phyloP scores from a whole-genome alignment of 2,329 filamentous ascomycete genomes.

The Colletotrichum eremochloae region DNA sequence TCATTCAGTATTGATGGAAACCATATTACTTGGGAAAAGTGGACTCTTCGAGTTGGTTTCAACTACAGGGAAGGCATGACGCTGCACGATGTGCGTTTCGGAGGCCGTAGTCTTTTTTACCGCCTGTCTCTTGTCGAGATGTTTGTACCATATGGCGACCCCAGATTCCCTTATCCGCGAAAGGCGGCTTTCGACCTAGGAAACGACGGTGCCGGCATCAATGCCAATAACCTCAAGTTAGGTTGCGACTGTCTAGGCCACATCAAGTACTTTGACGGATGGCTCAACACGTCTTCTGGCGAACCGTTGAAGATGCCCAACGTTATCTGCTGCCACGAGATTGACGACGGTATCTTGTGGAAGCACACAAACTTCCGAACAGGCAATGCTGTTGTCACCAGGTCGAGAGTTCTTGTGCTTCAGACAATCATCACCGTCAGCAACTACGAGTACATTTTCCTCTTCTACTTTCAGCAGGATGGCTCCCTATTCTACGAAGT shows the following conservation, averaged over 20 bases:
- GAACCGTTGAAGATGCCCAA: conserved; percentile 51
- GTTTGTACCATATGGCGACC: conserved; percentile 78
- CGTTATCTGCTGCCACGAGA: conserved; percentile 58
- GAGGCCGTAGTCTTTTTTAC: conserved; percentile 76
- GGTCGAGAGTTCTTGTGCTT: conserved; percentile 71
- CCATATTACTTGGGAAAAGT: conserved; percentile 71
- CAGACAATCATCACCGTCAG: conserved; percentile 75
- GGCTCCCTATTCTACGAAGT: conserved; percentile 57
- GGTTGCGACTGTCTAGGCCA: conserved; percentile 78
- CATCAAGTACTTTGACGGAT: conserved; percentile 61
- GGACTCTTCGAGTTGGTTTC: conserved; percentile 77
- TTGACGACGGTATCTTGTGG: conserved; percentile 69
- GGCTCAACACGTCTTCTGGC: conserved; percentile 50
- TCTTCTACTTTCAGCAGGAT: conserved; percentile 65
- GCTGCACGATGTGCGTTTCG: conserved; percentile 77
- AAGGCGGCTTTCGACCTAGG: conserved; percentile 81
- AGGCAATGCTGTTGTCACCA: conserved; percentile 67
- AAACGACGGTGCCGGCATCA: conserved; percentile 73
- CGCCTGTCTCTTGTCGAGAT: conserved; percentile 77
- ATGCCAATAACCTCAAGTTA: conserved; percentile 74
- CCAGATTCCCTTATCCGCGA: conserved; percentile 72
- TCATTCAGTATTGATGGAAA: conserved; percentile 60
- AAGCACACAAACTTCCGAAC: conserved; percentile 76
- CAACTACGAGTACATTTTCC: conserved; percentile 72
- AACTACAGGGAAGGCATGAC: conserved; percentile 78